Evolutionary conservation across 495 filamentous ascomycete species (phyloP).

Genomic region (Talaromyces wortmannii): DNA sequence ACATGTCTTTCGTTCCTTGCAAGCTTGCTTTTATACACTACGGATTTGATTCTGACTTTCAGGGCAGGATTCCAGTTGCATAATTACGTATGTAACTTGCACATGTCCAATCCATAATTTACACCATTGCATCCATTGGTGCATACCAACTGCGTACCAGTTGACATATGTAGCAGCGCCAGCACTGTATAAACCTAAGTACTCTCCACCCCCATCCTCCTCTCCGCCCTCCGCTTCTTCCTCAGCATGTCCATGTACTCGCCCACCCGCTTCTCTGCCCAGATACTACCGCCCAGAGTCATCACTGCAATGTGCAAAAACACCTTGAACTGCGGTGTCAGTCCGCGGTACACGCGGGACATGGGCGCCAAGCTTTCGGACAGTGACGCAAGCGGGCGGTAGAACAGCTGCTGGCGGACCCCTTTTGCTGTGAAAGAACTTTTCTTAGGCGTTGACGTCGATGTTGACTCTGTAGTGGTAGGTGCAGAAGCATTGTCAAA

Average conservation of each 20-base stretch:
- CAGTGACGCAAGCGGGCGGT: slow-evolving; percentile 37
- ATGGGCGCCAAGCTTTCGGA: slow-evolving; percentile 37
- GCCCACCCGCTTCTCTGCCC: slow-evolving; percentile 69
- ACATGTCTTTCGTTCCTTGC: not conserved
- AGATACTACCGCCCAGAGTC: slow-evolving; percentile 78
- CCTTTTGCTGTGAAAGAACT: slow-evolving; percentile 28
- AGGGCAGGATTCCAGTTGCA: too few relatives aligned
- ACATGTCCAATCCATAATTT: too few relatives aligned
- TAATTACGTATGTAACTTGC: too few relatives aligned
- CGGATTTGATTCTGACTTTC: too few relatives aligned
- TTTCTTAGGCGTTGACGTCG: slow-evolving; percentile 13
- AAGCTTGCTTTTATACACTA: too few relatives aligned
- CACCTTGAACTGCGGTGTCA: slow-evolving; percentile 90
- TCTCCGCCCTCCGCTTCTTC: slow-evolving; percentile 57
- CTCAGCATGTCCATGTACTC: slow-evolving; percentile 48
- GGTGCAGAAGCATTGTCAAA: slow-evolving; percentile 18
- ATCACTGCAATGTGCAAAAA: slow-evolving; percentile 85
- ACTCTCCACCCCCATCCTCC: slow-evolving; percentile 44
- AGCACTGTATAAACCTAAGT: too few relatives aligned
- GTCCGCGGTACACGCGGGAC: slow-evolving; percentile 69
- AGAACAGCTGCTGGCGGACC: slow-evolving; percentile 30
- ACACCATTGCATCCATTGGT: too few relatives aligned
- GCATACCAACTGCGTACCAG: too few relatives aligned
- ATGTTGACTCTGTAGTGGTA: slow-evolving; percentile 2
- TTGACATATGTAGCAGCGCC: too few relatives aligned